Conservation (phyloP, 169 alveolate genomes). For the Plasmodium yoelii region DNA sequence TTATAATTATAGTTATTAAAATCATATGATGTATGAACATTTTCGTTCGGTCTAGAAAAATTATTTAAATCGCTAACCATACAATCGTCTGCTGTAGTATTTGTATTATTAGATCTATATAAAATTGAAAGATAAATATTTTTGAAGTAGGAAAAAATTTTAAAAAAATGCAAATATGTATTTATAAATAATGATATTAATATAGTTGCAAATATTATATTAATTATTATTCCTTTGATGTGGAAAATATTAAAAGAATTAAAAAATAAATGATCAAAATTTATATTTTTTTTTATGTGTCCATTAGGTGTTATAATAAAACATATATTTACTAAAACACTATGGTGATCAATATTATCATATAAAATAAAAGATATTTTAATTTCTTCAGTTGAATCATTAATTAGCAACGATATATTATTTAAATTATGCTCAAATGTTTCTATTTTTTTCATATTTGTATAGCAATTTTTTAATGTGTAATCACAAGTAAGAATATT, state of each 20-base stretch:
- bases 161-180: constrained; percentile 27
- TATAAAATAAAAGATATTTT: constrained; percentile 63
- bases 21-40: neutral
- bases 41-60: neutral
- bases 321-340: constrained; percentile 32
- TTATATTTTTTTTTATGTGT: constrained; percentile 51
- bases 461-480: constrained; percentile 18
- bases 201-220: constrained; percentile 24
- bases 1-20: neutral
- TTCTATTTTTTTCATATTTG: constrained; percentile 3
- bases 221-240: constrained; percentile 44
- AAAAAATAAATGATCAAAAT: constrained; percentile 68
- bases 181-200: constrained; percentile 16
- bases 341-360: constrained; percentile 38
- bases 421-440: constrained; percentile 4
- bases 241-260: constrained; percentile 41
- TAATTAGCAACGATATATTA: constrained; percentile 23
- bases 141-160: constrained; percentile 33
- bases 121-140: constrained; percentile 12
- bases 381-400: constrained; percentile 35
- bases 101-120: neutral
- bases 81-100: neutral
- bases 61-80: neutral
- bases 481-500: constrained; percentile 26
- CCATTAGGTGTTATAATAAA: constrained; percentile 58